Evolutionary conservation across 345 rosid species (phyloP).

Genomic region (Capsella bursapastoris): DNA sequence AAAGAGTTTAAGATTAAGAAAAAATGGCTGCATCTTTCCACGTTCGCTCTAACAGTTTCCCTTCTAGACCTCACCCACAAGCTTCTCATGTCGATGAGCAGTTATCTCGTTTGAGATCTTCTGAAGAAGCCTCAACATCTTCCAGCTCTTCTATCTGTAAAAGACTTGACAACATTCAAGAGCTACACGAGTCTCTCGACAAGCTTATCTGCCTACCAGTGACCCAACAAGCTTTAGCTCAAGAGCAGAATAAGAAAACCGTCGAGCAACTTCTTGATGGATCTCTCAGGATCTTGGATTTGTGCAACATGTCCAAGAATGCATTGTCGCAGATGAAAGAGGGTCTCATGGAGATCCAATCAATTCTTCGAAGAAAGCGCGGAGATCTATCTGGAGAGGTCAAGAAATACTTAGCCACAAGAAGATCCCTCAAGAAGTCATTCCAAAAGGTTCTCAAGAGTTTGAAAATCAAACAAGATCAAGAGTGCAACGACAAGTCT

Average conservation of each 20-base stretch:
- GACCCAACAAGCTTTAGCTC: conserved; percentile 32
- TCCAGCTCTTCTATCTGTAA: conserved; percentile 37
- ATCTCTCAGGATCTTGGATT: conserved; percentile 43
- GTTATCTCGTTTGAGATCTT: conserved; percentile 37
- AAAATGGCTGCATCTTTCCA: conserved; percentile 11
- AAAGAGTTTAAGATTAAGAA: background rate
- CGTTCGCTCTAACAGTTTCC: conserved; percentile 41
- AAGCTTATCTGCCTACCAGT: conserved; percentile 39
- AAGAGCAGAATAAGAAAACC: conserved; percentile 30
- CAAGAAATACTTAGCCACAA: conserved; percentile 28
- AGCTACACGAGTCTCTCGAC: conserved; percentile 41
- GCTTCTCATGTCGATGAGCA: conserved; percentile 27
- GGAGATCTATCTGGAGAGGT: conserved; percentile 31
- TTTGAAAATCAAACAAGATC: conserved; percentile 10
- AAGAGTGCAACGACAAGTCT: background rate
- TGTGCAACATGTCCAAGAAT: conserved; percentile 43
- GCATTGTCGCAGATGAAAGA: conserved; percentile 44
- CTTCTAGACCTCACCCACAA: conserved; percentile 33
- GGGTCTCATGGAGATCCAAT: conserved; percentile 41
- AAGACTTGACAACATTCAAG: conserved; percentile 33
- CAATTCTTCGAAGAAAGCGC: conserved; percentile 29
- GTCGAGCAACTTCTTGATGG: conserved; percentile 45
- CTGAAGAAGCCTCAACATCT: conserved; percentile 37
- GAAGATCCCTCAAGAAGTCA: conserved; percentile 32
- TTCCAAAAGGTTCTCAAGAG: conserved; percentile 27